Base-by-base conservation (phyloP, 495 filamentous ascomycete species). In the Trichoderma asperelloides region DNA sequence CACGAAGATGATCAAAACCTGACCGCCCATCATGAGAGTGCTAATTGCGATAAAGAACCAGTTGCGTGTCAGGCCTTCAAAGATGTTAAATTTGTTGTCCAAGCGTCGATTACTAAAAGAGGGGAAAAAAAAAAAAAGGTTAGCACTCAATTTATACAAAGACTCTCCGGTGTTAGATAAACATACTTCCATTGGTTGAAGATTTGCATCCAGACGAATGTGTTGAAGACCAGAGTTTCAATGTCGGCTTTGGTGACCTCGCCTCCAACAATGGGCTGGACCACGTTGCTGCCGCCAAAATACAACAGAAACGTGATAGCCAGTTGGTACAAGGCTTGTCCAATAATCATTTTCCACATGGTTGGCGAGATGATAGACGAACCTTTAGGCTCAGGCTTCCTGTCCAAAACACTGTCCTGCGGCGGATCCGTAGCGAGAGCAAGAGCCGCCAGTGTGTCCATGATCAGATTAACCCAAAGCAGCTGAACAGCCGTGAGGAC, bases 281-380 rank as follows among this genome's bases (percentile, higher is more conserved):
- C 72, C 30, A 96, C 85, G 0, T 78, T 68, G 27, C 77, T 70
- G 3, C 87, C 87, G 15, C 83, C 90, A 70, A 91, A 96, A 78
- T 91, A 91, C 33, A 96, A 81, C 68, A 91, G 77, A 70, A 95
- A 89, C 0, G 90, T 95, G 57, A 93, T 82, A 27, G 80, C 81
- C 3, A 96, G 84, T 73, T 96, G 91, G 73, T 91, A 96, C 41
- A 94, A 78, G 5, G 92, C 88, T 72, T 96, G 91, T 27, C 91
- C 91, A 40, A 93, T 81, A 67, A 96, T 95, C 92, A 96, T 96
- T 77, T 96, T 96, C 92, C 92, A 96, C 92, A 96, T 96, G 39
- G 87, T 93, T 28, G 88, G 77, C 4, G 91, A 91, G 73, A 96
- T 89, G 25, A 96, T 85, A 6, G 87, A 84, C 41, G 90, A 85